These are phyloP conservation scores for Lecanicillium sp. DNA, from an alignment of 2,329 filamentous ascomycete genomes.

Conservation along the genomic window DNA sequence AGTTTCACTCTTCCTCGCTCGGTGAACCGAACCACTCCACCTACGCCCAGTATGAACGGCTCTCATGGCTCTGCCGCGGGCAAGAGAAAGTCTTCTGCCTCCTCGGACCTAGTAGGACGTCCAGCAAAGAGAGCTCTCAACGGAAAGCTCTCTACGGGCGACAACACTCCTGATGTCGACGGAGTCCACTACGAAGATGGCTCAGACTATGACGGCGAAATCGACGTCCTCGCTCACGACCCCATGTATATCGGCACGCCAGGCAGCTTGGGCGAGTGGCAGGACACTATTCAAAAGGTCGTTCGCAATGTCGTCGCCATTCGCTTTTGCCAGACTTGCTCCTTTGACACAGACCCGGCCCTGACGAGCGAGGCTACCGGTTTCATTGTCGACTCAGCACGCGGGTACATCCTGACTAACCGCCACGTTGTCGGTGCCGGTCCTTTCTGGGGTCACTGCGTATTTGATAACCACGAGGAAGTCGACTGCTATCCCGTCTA, in stretches of 20 bases:
- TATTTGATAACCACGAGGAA: constrained; percentile 97
- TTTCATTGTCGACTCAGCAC: constrained; percentile 92
- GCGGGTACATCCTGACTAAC: constrained; percentile 81
- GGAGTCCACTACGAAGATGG: constrained; percentile 29
- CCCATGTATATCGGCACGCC: constrained; percentile 28
- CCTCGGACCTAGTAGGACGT: constrained; percentile 24
- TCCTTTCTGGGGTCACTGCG: constrained; percentile 95
- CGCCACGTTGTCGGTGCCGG: constrained; percentile 91
- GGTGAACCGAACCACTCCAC: background rate
- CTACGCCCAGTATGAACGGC: constrained; percentile 33
- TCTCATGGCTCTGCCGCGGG: constrained; percentile 30
- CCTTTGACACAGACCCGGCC: constrained; percentile 94
- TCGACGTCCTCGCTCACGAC: constrained; percentile 19
- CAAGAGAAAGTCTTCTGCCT: constrained; percentile 44
- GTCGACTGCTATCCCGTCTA: constrained; percentile 96
- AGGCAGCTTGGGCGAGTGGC: constrained; percentile 63
- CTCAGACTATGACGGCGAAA: constrained; percentile 32
- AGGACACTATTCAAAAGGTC: constrained; percentile 87
- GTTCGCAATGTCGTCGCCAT: constrained; percentile 97
- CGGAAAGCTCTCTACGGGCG: constrained; percentile 39
- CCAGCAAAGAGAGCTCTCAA: constrained; percentile 31
- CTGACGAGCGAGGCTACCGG: constrained; percentile 93
- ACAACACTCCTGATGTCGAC: constrained; percentile 38
- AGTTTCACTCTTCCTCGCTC: constrained; percentile 1
- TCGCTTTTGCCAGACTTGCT: constrained; percentile 94